Base-by-base conservation (phyloP, 176 grass and related monocot species). In the Areca catechu region DNA sequence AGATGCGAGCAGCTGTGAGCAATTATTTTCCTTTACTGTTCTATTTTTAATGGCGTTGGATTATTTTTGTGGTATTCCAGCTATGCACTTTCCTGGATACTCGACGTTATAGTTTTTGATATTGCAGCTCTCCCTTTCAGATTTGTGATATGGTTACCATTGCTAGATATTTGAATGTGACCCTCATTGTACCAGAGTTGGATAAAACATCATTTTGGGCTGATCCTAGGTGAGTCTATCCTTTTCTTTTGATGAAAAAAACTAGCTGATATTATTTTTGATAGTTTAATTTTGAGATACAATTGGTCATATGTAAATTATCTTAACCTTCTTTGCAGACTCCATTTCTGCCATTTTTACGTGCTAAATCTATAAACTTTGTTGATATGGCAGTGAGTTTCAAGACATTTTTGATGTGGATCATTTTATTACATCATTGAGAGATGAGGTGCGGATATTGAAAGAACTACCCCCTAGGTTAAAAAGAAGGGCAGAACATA, bases 81-180 rank as follows among this genome's bases (percentile, higher is more conserved):
- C 34, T 43, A 12, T 12, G 14, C 34, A 43, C 7, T 43, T 43
- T 43, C 10, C 14, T 43, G 34, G 34, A 12, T 43, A 3, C 19
- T 62, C 12, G 15, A 0, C 12, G 48, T 73, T 69, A 21, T 34
- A 65, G 12, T 10, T 16, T 61, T 15, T 70, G 4, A 60, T n/a
- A 56, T 22, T 49, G 20, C 20, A 23, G 14, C 65, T 75, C 24
- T 76, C 30, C 9, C 17, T 24, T 19, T 70, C 78, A 97, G 87
- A 97, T 91, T 62, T 97, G 93, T 17, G 93, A 97, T 75, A 91
- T 97, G 93, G 93, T 97, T 66, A 75, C 82, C 4, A 97, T 97
- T 69, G 87, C 93, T 57, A 87, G 83, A 70, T 85, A 82, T 82
- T 85, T 97, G 71, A 91, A 97, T 71, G 87, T 83, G 53, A 97